Conservation (phyloP, 768 basidiomycete species). For the Suillus sp. region DNA sequence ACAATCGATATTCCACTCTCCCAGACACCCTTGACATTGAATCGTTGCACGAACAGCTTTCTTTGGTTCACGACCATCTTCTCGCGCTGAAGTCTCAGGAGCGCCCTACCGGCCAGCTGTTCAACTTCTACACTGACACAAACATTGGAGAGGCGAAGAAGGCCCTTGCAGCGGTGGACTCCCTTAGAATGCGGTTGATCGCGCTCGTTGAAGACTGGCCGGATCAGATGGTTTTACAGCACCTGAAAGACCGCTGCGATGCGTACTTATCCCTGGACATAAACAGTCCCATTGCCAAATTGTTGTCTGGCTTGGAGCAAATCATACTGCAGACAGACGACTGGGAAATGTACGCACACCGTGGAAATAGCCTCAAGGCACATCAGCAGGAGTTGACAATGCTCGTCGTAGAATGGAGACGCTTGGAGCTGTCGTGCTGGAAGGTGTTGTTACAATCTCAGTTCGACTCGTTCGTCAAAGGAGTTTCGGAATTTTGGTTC, state of each 20-base stretch:
- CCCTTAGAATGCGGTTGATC: constrained; percentile 55
- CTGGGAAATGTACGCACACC: constrained; percentile 96
- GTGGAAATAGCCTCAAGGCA: constrained; percentile 75
- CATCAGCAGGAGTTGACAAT: constrained; percentile 66
- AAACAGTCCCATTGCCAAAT: constrained; percentile 74
- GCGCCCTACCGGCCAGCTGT: constrained; percentile 28
- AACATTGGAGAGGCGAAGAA: constrained; percentile 73
- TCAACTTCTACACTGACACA: constrained; percentile 82
- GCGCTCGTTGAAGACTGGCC: constrained; percentile 82
- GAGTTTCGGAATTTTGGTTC: constrained; percentile 85
- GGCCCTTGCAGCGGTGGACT: constrained; percentile 50
- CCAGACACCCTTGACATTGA: constrained; percentile 50
- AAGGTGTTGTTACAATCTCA: constrained; percentile 75
- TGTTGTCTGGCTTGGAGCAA: constrained; percentile 83
- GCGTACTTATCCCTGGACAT: constrained; percentile 61
- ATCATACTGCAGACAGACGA: constrained; percentile 86
- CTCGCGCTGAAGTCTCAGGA: constrained; percentile 32
- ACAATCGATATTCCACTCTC: constrained; percentile 31
- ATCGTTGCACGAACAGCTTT: constrained; percentile 54
- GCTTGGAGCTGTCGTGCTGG: constrained; percentile 90
- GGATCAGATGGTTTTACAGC: constrained; percentile 95
- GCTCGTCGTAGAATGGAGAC: constrained; percentile 87
- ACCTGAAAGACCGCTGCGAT: constrained; percentile 73
- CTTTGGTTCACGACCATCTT: constrained; percentile 47
- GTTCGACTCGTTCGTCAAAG: constrained; percentile 43